Evolutionary conservation across 768 basidiomycete species (phyloP).

Genomic region (Lactarius deliciosus): DNA sequence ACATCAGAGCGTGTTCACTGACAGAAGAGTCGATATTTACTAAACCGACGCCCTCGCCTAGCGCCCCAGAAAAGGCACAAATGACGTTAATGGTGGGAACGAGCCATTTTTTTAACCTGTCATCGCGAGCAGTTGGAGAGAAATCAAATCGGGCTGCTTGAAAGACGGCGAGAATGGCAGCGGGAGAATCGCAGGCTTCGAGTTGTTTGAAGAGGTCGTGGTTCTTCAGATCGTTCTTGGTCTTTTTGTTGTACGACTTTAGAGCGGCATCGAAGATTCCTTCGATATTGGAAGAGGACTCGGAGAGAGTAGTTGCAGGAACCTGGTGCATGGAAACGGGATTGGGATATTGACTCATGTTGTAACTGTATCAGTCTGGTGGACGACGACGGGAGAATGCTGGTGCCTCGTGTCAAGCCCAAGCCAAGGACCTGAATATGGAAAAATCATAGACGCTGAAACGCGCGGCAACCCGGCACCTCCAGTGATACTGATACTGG

Average conservation of each 20-base stretch:
- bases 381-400: too few species aligned
- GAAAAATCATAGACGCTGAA: too few species aligned
- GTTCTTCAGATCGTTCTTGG: background rate
- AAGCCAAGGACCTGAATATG: too few species aligned
- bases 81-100: background rate
- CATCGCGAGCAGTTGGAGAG: background rate
- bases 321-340: background rate
- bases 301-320: background rate
- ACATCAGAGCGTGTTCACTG: background rate
- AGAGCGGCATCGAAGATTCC: background rate
- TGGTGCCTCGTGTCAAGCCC: too few species aligned
- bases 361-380: too few species aligned
- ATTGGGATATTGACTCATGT: background rate
- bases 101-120: background rate
- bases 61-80: background rate
- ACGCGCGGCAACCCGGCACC: too few species aligned
- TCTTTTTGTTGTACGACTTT: background rate
- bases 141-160: background rate
- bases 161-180: background rate
- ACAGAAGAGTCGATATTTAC: background rate
- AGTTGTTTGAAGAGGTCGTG: background rate
- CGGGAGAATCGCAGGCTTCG: background rate
- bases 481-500: too few species aligned
- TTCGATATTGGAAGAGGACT: background rate
- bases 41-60: background rate